Conservation (phyloP, 768 basidiomycete genomes). For the Gyrodon lividus region DNA sequence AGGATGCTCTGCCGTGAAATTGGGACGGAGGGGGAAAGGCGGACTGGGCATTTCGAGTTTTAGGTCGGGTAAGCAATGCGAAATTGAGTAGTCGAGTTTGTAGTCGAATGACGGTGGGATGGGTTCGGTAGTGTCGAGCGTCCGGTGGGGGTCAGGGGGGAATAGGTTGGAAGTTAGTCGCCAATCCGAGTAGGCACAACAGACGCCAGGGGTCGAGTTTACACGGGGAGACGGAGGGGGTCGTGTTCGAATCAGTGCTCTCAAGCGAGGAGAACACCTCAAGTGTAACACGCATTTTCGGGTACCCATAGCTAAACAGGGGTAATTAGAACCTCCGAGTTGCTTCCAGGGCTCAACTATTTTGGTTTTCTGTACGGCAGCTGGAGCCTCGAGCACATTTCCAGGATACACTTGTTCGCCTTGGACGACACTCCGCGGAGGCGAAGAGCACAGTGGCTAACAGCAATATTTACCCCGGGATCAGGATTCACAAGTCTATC, state of each 20-base stretch:
- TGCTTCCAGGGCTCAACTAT: no score
- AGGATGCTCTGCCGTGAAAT: slow-evolving; percentile 30
- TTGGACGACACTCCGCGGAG: background rate
- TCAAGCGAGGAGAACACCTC: background rate
- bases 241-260: background rate
- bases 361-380: no score
- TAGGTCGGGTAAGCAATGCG: background rate
- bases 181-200: no score
- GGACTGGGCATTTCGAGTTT: slow-evolving; percentile 7
- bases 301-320: no score
- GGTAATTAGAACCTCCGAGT: no score
- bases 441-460: background rate
- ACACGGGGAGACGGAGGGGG: background rate
- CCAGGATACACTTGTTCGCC: background rate
- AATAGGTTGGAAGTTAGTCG: no score
- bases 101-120: background rate
- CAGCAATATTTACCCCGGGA: background rate
- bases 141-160: background rate
- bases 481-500: no score
- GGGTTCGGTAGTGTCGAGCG: background rate
- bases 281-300: background rate
- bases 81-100: slow-evolving; percentile 8
- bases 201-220: no score
- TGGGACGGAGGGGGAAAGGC: slow-evolving; percentile 20
- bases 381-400: no score